Base-by-base conservation (phyloP, 2,329 filamentous ascomycete genomes). In the Teratosphaeria epicoccoides region DNA sequence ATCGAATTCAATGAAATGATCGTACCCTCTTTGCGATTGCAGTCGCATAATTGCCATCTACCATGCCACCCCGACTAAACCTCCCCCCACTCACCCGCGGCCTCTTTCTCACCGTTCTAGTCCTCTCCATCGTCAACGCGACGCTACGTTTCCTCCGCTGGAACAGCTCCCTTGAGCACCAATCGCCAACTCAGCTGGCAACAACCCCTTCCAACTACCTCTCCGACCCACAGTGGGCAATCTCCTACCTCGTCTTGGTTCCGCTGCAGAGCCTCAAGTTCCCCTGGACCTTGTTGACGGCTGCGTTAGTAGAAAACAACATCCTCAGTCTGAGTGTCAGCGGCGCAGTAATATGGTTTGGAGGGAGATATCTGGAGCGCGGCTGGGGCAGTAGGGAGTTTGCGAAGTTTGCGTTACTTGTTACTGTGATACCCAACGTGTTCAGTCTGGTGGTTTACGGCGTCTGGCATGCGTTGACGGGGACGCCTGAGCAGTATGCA, bases 341-440 rank as follows among this genome's bases (percentile, higher is more conserved):
- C 46, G 83, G 78, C 24, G 74, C 84, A 43, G 90, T 90, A 1
- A 72, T 97, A 50, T 95, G 90, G 70, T 88, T 95, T 73, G 91
- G 91, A 51, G 93, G 93, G 9, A 83, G 89, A 62, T 98, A 98
- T 69, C 80, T 98, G 22, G 93, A 98, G 77, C 79, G 93, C 64
- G 91, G 93, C 28, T 98, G 91, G 93, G 90, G 89, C 26, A 91
- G 88, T 24, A 81, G 80, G 52, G 91, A 97, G 69, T 88, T 96
- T 68, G 88, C 83, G 63, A 96, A 95, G 71, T 96, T 96, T 68
- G 75, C 96, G 46, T 73, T 87, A 14, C 77, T 95, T 58, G 79
- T 85, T 47, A 77, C 87, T 12, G 69, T 95, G 63, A 76, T 95
- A 51, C 89, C 93, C 28, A 97, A 96, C 69, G 59, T 86, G 17